Conservation (phyloP, 768 basidiomycete genomes). For the Termitomyces sp. region DNA sequence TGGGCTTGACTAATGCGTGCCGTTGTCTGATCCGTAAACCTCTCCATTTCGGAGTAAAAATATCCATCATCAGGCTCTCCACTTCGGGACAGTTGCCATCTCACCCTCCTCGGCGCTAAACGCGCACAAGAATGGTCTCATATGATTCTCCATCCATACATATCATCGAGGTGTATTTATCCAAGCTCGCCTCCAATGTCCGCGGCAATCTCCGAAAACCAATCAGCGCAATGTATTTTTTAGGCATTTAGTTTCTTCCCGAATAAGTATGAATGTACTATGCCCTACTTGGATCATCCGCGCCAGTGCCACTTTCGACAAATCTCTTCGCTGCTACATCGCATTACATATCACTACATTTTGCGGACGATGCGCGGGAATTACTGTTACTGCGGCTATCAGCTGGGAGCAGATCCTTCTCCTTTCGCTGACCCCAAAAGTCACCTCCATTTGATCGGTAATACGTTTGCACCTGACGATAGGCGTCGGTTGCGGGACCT, state of each 20-base stretch:
- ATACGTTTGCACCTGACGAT: not conserved
- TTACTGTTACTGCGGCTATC: constrained; percentile 16
- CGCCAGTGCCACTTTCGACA: not conserved
- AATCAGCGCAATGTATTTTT: not conserved
- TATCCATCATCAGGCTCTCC: not conserved
- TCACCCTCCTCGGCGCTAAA: not conserved
- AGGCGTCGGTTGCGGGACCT: not conserved
- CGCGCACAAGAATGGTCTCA: not conserved
- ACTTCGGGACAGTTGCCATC: not conserved
- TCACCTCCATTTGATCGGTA: constrained; percentile 9
- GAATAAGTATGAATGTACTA: not conserved
- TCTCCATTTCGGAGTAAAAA: constrained; percentile 2
- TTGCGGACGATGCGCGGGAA: constrained; percentile 11
- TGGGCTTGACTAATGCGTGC: not conserved
- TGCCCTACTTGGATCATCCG: not conserved
- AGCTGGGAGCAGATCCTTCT: constrained; percentile 7
- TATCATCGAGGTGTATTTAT: not conserved
- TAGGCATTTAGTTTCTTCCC: not conserved
- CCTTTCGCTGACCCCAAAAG: not conserved
- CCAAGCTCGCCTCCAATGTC: not conserved
- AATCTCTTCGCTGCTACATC: not conserved
- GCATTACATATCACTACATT: constrained; percentile 2
- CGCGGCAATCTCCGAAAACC: constrained; percentile 1
- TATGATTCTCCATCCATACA: constrained; percentile 5
- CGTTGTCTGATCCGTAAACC: constrained; percentile 3